phyloP scores from a whole-genome alignment of 306 rosid genomes.

The Ochetophila trinervis region DNA sequence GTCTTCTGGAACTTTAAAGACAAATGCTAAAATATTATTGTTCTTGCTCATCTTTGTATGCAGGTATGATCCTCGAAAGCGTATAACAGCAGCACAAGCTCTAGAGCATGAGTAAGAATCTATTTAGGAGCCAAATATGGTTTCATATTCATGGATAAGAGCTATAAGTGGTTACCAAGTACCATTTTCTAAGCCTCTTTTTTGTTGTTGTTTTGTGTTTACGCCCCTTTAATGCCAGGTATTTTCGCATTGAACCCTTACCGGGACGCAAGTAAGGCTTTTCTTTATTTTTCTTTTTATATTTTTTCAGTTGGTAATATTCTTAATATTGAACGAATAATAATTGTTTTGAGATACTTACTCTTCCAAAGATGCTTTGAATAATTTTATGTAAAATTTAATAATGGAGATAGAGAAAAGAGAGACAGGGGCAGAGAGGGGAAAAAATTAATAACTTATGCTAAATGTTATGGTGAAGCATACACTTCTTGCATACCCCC shows the following conservation, averaged over 20 bases:
- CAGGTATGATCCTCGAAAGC: conserved; percentile 97
- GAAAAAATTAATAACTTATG: neutral
- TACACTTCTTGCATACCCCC: conserved; percentile 8
- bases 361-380: conserved; percentile 10
- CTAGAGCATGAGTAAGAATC: conserved; percentile 81
- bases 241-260: conserved; percentile 77
- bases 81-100: conserved; percentile 89
- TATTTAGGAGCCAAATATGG: neutral
- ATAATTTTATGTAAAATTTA: neutral
- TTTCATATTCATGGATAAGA: neutral
- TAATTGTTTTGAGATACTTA: conserved; percentile 4
- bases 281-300: conserved; percentile 5
- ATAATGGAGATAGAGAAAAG: neutral
- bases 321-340: conserved; percentile 2
- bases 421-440: too few species aligned
- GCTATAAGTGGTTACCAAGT: too few species aligned
- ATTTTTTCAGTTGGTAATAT: conserved; percentile 13
- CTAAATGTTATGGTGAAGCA: conserved; percentile 20
- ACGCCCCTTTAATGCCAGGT: conserved; percentile 51
- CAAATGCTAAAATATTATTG: neutral
- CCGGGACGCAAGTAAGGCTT: conserved; percentile 89
- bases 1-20: neutral
- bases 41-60: conserved; percentile 20
- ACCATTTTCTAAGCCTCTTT: conserved; percentile 23
- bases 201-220: neutral